Base-by-base conservation (phyloP, 768 basidiomycete genomes). In the Mycena kentingensis region DNA sequence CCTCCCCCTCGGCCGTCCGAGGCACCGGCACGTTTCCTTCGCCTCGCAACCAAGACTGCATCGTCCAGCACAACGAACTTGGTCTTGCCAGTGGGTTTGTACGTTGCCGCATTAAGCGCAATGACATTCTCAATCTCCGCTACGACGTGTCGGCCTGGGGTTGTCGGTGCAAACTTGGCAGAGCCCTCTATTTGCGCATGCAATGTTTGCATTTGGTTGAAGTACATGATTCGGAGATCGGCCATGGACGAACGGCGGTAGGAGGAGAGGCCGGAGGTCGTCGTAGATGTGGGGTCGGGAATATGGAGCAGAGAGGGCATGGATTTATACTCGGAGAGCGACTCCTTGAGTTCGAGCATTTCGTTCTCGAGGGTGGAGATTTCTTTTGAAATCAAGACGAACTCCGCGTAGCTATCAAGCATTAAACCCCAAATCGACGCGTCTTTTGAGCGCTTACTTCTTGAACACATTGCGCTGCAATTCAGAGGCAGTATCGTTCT, bases 341-440 rank as follows among this genome's bases (percentile, higher is more conserved):
- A 81, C 49, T 95, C 93, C 68, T 97, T 98, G 67, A 99, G 83
- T 64, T 98, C 95, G 26, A 98, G 80, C 88, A 98, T 91, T 68
- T 98, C 95, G 64, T 94, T 95, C 74, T 99, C 97, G 24, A 99
- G 82, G 1, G 90, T 87, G 24, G 90, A 87, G 48, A 99, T 96
- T 71, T 98, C 97, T 66, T 98, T 98, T 3, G 97, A 97, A 19
- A 99, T 91, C 49, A 88, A 78, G 24, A 99, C 91, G 66, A 98
- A 98, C 67, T 98, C 93, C 39, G 94, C 90, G 65, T 98, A 98
- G 71, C 96, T 98, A 63, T 13, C 16, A 25, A 16, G 15, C 10
- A 19, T 36, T 25, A 26, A 19, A 29, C 6, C n/a, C n/a, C n/a
- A 26, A 10, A 37, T n/a, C 4, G 18, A 41, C n/a, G 21, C 41